Conservation (phyloP, 129 eudicot genomes). For the Arctium lappa region DNA sequence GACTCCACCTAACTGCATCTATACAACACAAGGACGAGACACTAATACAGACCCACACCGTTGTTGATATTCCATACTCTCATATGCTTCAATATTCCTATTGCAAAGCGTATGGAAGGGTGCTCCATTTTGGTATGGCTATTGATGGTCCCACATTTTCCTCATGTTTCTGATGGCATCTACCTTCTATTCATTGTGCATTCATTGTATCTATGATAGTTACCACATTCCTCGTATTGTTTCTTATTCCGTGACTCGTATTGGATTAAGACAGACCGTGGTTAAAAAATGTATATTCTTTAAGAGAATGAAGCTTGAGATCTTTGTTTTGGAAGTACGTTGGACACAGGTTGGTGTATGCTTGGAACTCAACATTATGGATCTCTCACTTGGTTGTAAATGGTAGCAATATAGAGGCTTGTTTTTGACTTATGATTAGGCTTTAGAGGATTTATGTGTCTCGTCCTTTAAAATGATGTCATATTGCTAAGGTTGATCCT, state of each 20-base stretch:
- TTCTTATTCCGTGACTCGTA: neutral
- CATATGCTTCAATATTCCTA: neutral
- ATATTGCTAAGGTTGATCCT: neutral
- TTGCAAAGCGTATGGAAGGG: neutral
- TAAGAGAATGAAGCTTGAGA: neutral
- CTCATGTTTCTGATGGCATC: neutral
- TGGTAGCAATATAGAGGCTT: neutral
- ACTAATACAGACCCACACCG: neutral
- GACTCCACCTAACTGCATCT: neutral
- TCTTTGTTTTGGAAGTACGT: neutral
- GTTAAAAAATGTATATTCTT: no score
- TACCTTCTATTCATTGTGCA: neutral
- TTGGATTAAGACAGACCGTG: neutral
- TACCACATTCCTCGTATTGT: neutral
- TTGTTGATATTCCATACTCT: neutral
- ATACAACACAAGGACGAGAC: neutral
- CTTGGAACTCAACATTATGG: neutral
- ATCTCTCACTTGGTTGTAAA: neutral
- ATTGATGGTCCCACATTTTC: neutral
- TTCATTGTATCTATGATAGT: neutral
- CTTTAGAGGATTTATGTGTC: neutral
- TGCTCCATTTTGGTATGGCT: neutral
- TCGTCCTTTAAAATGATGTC: neutral
- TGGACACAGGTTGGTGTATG: neutral
- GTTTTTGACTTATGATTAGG: neutral